Conservation (phyloP, 2,329 filamentous ascomycete species). For the Stylonectria norvegica region DNA sequence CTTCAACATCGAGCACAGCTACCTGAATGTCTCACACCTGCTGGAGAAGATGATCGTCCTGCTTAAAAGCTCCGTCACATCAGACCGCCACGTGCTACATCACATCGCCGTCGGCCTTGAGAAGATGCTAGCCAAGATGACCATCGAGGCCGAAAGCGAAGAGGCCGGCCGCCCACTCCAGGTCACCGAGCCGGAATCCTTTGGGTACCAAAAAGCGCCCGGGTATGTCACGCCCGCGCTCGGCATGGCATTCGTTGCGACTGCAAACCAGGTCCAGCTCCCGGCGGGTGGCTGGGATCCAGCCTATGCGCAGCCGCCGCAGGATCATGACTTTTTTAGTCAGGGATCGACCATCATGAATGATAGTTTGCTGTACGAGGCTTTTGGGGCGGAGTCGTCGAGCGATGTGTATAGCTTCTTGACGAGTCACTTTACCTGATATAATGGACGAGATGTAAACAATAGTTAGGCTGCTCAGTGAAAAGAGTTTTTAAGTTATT, state of each 20-base stretch:
- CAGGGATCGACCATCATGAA: slow-evolving; percentile 21
- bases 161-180: not conserved
- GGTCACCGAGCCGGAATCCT: not conserved
- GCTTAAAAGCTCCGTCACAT: slow-evolving; percentile 29
- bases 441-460: not conserved
- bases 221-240: not conserved
- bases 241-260: slow-evolving; percentile 2
- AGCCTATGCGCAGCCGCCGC: slow-evolving; percentile 4
- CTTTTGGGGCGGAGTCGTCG: slow-evolving; percentile 20
- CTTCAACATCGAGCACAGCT: slow-evolving; percentile 32
- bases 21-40: slow-evolving; percentile 27
- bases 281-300: slow-evolving; percentile 4
- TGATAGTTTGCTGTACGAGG: slow-evolving; percentile 27
- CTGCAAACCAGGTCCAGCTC: slow-evolving; percentile 1
- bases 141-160: slow-evolving; percentile 3
- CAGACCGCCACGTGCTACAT: slow-evolving; percentile 34
- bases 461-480: too few relatives aligned
- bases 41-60: slow-evolving; percentile 32
- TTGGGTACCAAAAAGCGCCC: not conserved
- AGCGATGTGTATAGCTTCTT: slow-evolving; percentile 13
- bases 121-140: slow-evolving; percentile 31
- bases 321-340: slow-evolving; percentile 11
- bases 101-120: slow-evolving; percentile 36
- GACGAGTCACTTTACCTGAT: slow-evolving; percentile 7
- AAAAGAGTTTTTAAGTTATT: too few relatives aligned